A percentile compares a stretch with the other conserved stretches of the same genome.
Evolutionary conservation across 148 eudicot species (phyloP).

Genomic region (Pharnaceum exiguum): DNA sequence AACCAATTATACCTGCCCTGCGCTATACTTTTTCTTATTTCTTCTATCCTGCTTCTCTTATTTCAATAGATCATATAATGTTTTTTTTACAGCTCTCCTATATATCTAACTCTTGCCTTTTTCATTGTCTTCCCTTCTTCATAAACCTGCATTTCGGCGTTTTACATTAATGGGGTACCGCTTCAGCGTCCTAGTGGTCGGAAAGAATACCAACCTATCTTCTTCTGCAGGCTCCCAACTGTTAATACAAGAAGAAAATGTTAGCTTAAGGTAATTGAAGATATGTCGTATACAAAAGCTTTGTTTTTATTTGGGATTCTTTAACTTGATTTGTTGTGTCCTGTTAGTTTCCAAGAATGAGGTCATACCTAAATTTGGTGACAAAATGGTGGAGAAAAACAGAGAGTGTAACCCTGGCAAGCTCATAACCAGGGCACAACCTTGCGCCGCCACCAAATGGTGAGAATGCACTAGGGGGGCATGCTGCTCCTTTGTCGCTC

Average conservation of each 20-base stretch:
- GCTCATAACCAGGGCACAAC: slow-evolving; percentile 91
- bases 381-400: slow-evolving; percentile 91
- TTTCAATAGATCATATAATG: slow-evolving; percentile 3
- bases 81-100: slow-evolving; percentile 24
- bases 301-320: not conserved
- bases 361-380: slow-evolving; percentile 69
- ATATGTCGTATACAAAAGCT: not conserved
- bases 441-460: slow-evolving; percentile 98
- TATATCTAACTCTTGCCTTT: not conserved
- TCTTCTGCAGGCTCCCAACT: slow-evolving; percentile 44
- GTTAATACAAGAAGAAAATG: not conserved
- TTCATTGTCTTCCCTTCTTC: not conserved
- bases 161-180: slow-evolving; percentile 64
- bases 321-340: too few relatives aligned
- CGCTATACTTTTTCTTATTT: not conserved
- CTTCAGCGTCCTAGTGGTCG: slow-evolving; percentile 84
- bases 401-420: slow-evolving; percentile 69
- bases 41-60: slow-evolving; percentile 3
- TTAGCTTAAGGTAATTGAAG: not conserved
- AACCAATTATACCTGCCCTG: slow-evolving; percentile 19
- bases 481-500: slow-evolving; percentile 35
- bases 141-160: slow-evolving; percentile 19
- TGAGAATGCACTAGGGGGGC: slow-evolving; percentile 44
- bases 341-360: too few relatives aligned
- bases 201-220: slow-evolving; percentile 76